Base-by-base conservation (phyloP, 805 yeast genomes). In the Sugiyamaella qingdaonensis region DNA sequence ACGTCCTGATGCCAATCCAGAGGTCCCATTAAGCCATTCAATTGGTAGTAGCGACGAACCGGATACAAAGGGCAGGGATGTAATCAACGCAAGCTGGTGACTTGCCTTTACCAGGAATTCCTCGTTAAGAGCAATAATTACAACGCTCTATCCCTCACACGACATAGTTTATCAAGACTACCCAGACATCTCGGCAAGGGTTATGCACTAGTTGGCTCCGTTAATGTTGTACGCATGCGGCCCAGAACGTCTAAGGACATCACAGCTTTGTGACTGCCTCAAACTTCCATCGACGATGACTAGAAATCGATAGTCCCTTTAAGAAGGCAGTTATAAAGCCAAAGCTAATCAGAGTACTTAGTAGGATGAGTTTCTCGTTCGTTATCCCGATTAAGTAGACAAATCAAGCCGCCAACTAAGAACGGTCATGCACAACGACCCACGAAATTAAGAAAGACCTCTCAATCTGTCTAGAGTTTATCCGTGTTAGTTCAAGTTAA, bases 351-450 rank as follows among this genome's bases (percentile, higher is more conserved):
- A 60, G 62, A 59, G 71, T 65, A 67, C 63, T 66, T 67, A 68
- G 69, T 65, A 67, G 72, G 74, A 69, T 68, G 69, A 71, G 74
- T n/a, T 74, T 71, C 74, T 70, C 74, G 74, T 69, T 71, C 74
- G 76, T 71, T 72, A 71, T 72, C 75, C 73, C 76, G 71, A 72
- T 72, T 70, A 71, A 71, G 75, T 74, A 72, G 76, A 72, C 75
- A 72, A 72, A 71, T 72, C 75, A 72, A 75, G 69, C 74, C 71
- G 32, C 46, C 45, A 41, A 41, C 45, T 41, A 41, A 41, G 21
- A 41, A 41, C 45, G 45, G 45, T 58, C 59, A 56, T 57, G 57
- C 58, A 58, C 58, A 67, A 56, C 57, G 53, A 56, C 58, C 55
- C 60, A 51, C 53, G 46, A 54, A 57, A 57, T 56, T 58, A 54